These are phyloP conservation scores for Tuber microsphaerosporum DNA, from an alignment of 495 filamentous ascomycete species.

Conservation along the genomic window DNA sequence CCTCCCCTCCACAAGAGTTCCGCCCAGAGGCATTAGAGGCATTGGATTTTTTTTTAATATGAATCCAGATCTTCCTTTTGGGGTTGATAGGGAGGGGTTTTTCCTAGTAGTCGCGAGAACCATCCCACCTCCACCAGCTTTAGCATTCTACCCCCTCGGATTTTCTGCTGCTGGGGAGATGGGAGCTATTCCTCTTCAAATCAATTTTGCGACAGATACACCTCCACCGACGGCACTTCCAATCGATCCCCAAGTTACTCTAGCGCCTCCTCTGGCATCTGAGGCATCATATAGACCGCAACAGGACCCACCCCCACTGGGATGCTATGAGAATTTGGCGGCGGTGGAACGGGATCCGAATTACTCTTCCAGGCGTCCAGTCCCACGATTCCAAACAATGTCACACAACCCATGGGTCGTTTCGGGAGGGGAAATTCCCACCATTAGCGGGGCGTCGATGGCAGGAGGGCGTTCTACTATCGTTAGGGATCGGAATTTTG, in stretches of 20 bases:
- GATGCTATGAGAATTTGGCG: neutral
- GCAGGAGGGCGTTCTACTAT: too few species aligned
- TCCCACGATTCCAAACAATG: neutral
- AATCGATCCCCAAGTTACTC: neutral
- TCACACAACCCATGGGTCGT: neutral
- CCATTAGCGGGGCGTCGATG: too few species aligned
- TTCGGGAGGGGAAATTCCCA: neutral
- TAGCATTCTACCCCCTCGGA: neutral
- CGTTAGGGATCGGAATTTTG: too few species aligned
- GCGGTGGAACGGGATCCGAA: accelerated
- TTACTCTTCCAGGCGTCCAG: neutral
- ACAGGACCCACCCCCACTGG: neutral
- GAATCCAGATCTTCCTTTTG: neutral
- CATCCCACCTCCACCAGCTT: neutral
- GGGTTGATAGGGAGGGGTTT: neutral
- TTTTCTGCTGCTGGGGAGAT: neutral
- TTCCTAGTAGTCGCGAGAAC: neutral
- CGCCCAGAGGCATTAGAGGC: neutral
- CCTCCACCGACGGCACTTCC: neutral
- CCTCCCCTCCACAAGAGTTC: neutral
- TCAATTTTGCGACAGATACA: too few species aligned
- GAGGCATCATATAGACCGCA: too few species aligned
- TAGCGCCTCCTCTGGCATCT: neutral
- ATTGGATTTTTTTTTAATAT: neutral
- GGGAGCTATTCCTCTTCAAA: neutral